These are phyloP conservation scores for Tulasnella sp. DNA, from an alignment of 768 basidiomycete genomes.

Conservation along the genomic window DNA sequence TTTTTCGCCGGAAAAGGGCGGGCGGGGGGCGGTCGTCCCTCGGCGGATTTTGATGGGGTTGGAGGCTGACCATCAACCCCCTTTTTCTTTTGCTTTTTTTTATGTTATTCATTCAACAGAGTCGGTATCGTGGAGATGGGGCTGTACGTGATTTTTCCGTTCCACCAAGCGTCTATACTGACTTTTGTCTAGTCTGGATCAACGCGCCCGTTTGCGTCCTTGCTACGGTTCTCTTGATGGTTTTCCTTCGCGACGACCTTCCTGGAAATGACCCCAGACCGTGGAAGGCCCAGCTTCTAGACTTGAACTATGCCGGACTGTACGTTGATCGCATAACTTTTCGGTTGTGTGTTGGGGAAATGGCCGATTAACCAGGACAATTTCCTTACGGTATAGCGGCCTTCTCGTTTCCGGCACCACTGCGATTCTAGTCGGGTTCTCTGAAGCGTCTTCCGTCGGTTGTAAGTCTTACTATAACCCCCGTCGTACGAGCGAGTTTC, in stretches of 20 bases:
- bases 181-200: slow-evolving; percentile 53
- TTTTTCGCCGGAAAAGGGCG: background rate
- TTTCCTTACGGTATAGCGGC: slow-evolving; percentile 37
- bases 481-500: background rate
- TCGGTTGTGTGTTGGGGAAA: background rate
- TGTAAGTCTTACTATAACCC: slow-evolving; percentile 44
- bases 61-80: background rate
- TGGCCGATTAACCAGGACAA: slow-evolving; percentile 19
- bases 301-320: slow-evolving; percentile 75
- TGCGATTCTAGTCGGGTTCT: slow-evolving; percentile 70
- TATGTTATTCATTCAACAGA: slow-evolving; percentile 1
- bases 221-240: slow-evolving; percentile 47
- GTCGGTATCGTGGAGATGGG: slow-evolving; percentile 69
- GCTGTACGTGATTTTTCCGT: slow-evolving; percentile 48
- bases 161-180: slow-evolving; percentile 23
- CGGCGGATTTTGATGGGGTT: background rate
- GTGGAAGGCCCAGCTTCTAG: slow-evolving; percentile 37
- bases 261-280: background rate
- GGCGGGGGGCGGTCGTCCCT: slow-evolving; percentile 8
- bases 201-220: slow-evolving; percentile 68
- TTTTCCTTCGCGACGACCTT: slow-evolving; percentile 45
- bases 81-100: background rate
- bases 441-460: slow-evolving; percentile 57
- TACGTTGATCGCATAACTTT: slow-evolving; percentile 40
- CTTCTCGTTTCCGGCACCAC: slow-evolving; percentile 70